These are phyloP conservation scores for Camellia oleifera DNA, from an alignment of 179 eudicot species.

Conservation along the genomic window DNA sequence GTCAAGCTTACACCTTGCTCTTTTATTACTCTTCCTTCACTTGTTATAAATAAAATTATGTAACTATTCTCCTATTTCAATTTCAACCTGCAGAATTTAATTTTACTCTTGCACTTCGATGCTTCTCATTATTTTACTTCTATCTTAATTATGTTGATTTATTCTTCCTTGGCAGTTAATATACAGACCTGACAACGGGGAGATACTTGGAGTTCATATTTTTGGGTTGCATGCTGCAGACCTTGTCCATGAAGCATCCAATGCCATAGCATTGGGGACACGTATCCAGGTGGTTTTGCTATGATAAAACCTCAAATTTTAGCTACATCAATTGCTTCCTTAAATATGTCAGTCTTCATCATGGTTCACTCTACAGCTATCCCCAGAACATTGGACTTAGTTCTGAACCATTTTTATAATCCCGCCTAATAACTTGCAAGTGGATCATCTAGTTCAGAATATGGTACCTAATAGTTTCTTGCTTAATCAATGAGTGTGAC, in stretches of 20 bases:
- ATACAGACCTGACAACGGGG: constrained; percentile 86
- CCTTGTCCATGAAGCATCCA: constrained; percentile 90
- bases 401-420: not conserved
- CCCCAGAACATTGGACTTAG: not conserved
- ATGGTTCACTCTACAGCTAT: not conserved
- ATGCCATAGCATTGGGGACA: constrained; percentile 82
- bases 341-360: not conserved
- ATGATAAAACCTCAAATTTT: not conserved
- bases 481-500: not conserved
- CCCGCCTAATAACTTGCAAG: not conserved
- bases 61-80: not conserved
- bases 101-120: not conserved
- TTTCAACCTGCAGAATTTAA: not conserved
- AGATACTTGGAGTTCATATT: constrained; percentile 90
- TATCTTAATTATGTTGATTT: not conserved
- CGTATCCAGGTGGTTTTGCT: constrained; percentile 50
- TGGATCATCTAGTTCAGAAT: not conserved
- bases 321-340: not conserved
- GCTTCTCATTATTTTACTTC: too few relatives aligned
- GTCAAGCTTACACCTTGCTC: too few relatives aligned
- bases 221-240: constrained; percentile 90
- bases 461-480: not conserved
- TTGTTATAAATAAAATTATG: not conserved
- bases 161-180: constrained; percentile 54
- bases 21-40: not conserved